A percentile compares a stretch with the other conserved stretches of the same genome.
phyloP scores from a whole-genome alignment of 768 basidiomycete genomes.

The Psilocybe subaeruginosa region DNA sequence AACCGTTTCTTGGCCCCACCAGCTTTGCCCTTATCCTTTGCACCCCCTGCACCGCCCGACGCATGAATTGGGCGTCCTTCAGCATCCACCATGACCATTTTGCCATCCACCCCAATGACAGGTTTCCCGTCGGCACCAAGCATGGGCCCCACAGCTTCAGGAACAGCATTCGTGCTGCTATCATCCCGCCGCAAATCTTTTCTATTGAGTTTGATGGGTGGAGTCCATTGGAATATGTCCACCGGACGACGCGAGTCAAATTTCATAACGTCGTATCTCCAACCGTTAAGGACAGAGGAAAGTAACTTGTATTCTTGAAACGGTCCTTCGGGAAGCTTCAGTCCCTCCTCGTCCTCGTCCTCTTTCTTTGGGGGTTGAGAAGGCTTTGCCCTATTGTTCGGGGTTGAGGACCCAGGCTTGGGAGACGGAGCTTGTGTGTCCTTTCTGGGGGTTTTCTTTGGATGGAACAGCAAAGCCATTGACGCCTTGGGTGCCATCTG shows the following conservation, averaged over 20 bases:
- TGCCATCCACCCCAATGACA: conserved; percentile 77
- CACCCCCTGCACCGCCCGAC: conserved; percentile 24
- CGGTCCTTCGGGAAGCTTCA: conserved; percentile 65
- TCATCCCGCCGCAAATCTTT: conserved; percentile 73
- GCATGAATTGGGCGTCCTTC: conserved; percentile 73
- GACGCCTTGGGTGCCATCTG: conserved; percentile 47
- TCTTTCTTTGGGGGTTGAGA: conserved; percentile 20
- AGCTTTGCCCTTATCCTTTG: conserved; percentile 28
- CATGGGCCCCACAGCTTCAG: conserved; percentile 71
- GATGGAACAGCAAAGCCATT: conserved; percentile 62
- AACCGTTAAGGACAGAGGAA: conserved; percentile 79
- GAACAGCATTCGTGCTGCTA: conserved; percentile 32
- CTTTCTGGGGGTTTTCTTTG: conserved; percentile 58
- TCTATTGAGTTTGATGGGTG: conserved; percentile 85
- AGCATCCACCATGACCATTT: conserved; percentile 79
- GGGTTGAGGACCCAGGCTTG: conserved; percentile 40
- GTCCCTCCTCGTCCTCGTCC: conserved; percentile 47
- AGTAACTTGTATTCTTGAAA: conserved; percentile 80
- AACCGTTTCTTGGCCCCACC: conserved; percentile 67
- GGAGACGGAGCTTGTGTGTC: conserved; percentile 37
- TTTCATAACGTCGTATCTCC: conserved; percentile 94
- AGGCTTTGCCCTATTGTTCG: conserved; percentile 18
- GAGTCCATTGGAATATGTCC: conserved; percentile 69
- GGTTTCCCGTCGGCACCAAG: conserved; percentile 83
- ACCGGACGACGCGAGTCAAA: conserved; percentile 77